phyloP scores from a whole-genome alignment of 768 basidiomycete species.

The Amanita exitialis region DNA sequence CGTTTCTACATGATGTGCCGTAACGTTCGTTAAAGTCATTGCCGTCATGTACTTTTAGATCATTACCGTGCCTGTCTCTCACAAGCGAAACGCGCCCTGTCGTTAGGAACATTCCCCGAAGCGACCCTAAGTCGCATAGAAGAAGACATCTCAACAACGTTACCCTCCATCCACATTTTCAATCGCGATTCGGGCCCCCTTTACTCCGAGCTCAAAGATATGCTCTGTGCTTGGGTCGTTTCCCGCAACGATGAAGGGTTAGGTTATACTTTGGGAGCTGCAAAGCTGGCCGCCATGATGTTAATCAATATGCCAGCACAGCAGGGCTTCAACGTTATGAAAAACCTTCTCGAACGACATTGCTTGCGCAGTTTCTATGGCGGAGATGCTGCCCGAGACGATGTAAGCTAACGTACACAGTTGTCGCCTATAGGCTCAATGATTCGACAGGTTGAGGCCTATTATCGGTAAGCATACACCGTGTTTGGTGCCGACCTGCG shows the following conservation, averaged over 20 bases:
- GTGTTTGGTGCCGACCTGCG: not conserved
- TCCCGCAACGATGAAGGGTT: constrained; percentile 76
- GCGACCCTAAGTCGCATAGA: constrained; percentile 58
- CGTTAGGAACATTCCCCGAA: constrained; percentile 55
- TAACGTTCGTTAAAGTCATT: not conserved
- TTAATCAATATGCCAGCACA: constrained; percentile 71
- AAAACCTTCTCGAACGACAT: constrained; percentile 79
- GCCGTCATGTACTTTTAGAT: constrained; percentile 30
- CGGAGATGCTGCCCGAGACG: constrained; percentile 56
- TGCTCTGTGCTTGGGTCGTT: constrained; percentile 84
- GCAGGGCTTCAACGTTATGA: constrained; percentile 73
- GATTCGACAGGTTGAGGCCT: constrained; percentile 67
- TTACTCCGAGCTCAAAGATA: constrained; percentile 72
- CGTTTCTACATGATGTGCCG: constrained; percentile 5
- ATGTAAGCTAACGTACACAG: constrained; percentile 40
- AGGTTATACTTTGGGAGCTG: constrained; percentile 58
- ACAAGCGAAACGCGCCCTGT: constrained; percentile 63
- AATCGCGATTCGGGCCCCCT: constrained; percentile 67
- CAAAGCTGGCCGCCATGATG: constrained; percentile 80
- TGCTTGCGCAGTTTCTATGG: constrained; percentile 82
- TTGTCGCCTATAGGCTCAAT: constrained; percentile 14
- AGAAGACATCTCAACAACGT: constrained; percentile 61
- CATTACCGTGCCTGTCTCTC: constrained; percentile 62
- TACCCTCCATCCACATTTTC: constrained; percentile 77
- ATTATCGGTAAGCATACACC: constrained; percentile 56